Base-by-base conservation (phyloP, 495 filamentous ascomycete genomes). In the Lentithecium fluviatile region DNA sequence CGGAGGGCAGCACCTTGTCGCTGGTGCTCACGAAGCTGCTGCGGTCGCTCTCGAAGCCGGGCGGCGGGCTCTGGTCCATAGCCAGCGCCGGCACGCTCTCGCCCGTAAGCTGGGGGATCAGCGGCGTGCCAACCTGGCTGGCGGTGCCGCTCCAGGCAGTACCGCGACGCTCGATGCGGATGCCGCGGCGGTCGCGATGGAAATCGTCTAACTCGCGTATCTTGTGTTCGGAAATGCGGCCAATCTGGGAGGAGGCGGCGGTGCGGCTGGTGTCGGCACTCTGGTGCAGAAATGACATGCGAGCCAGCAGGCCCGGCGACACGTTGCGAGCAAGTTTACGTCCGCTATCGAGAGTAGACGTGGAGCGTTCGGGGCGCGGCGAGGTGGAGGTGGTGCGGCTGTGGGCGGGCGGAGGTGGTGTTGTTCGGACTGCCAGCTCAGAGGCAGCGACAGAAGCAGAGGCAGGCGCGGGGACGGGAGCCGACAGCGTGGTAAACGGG, bases 281-380 rank as follows among this genome's bases (percentile, higher is more conserved):
- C 72, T 86, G 77, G 68, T 88, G 85, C 43, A 92, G 75, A 38
- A 86, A 79, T 69, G 88, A 89, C 56, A 92, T 82, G 72, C 88
- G 85, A 49, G 87, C 88, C 61, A 88, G 86, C 20, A 92, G 78
- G 21, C 87, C 88, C 42, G 88, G 87, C 25, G 87, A 89, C 2
- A 82, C 82, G 68, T 83, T 83, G 58, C 83, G 13, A 21, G 46
- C 62, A 26, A 65, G 20, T 48, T 54, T 60, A 36, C 55, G 53
- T 49, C 19, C 53, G 46, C 62, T 47, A 4, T 60, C 61, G 26
- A 61, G 52, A 1, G 45, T 40, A 56, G 43, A 20, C 12, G 45
- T 40, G 62, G 43, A 20, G 40, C 38, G 23, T 6, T 59, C 52
- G 51, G 40, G 38, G 20, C 48, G 55, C n/a, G 49, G 43, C 21